These are phyloP conservation scores for Narthecium ossifragum DNA, from an alignment of 106 monocot genomes.

Conservation along the genomic window DNA sequence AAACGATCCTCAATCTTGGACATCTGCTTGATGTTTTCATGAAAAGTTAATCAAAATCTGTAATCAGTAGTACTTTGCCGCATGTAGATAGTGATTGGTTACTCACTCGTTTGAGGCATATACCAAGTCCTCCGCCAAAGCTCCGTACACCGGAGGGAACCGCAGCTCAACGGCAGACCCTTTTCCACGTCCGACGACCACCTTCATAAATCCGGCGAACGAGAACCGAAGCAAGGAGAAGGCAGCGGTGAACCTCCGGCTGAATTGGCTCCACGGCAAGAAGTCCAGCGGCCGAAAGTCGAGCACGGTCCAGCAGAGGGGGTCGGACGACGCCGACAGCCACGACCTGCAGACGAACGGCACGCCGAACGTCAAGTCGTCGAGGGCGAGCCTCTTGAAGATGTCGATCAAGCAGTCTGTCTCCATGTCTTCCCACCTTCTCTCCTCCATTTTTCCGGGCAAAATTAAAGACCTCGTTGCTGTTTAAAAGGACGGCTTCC, in stretches of 20 bases:
- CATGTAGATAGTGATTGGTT: too few relatives aligned
- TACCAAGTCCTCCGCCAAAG: neutral
- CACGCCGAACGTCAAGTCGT: constrained; percentile 27
- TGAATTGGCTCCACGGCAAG: constrained; percentile 33
- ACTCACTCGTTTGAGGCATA: constrained; percentile 8
- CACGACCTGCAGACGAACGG: constrained; percentile 47
- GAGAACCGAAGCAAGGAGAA: constrained; percentile 8
- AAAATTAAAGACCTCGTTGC: too few relatives aligned
- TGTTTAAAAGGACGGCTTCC: too few relatives aligned
- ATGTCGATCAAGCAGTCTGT: constrained; percentile 40
- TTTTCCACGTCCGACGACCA: neutral
- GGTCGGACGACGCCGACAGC: constrained; percentile 24
- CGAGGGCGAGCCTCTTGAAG: constrained; percentile 27
- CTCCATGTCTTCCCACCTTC: constrained; percentile 43
- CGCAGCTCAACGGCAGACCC: constrained; percentile 3
- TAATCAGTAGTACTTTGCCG: neutral
- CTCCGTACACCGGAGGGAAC: constrained; percentile 3
- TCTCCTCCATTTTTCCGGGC: constrained; percentile 10
- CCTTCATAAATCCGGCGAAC: constrained; percentile 13
- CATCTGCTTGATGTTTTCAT: neutral
- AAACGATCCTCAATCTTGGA: neutral
- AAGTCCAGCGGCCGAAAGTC: constrained; percentile 35
- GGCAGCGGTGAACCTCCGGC: constrained; percentile 1
- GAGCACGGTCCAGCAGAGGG: constrained; percentile 29
- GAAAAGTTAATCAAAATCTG: neutral